These are phyloP conservation scores for Suillus subaureus DNA, from an alignment of 768 basidiomycete genomes.

Conservation along the genomic window DNA sequence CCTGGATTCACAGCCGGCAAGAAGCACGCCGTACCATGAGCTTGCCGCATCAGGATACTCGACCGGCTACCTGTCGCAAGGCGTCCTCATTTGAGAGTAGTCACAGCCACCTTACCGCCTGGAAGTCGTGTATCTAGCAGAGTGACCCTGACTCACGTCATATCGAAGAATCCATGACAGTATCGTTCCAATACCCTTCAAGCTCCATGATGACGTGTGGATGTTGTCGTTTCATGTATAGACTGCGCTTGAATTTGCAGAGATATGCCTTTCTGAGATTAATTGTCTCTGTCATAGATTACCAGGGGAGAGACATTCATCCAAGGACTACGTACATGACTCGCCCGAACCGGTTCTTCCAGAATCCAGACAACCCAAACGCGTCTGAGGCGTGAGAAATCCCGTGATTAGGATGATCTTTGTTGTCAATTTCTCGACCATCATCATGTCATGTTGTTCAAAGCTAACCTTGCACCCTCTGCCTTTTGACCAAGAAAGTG, in stretches of 20 bases:
- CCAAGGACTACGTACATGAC: neutral
- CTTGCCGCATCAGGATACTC: neutral
- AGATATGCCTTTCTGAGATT: neutral
- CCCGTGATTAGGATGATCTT: neutral
- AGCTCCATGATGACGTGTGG: neutral
- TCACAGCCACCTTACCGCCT: neutral
- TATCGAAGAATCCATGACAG: neutral
- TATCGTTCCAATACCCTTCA: neutral
- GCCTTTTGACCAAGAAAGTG: neutral
- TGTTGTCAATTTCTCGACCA: neutral
- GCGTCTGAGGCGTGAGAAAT: constrained; percentile 3
- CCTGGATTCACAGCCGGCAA: neutral
- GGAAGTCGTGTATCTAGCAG: neutral
- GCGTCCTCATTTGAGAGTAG: neutral
- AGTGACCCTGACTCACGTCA: neutral
- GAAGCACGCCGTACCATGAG: neutral
- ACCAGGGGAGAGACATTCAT: neutral
- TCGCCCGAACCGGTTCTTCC: neutral
- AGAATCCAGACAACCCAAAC: neutral
- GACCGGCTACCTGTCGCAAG: neutral
- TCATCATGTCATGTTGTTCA: neutral
- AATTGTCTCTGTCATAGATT: neutral
- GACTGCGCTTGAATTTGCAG: neutral
- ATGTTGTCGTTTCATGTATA: neutral
- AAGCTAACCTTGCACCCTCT: neutral